Percentiles rank a stretch among this genome's conserved stretches.
Conservation (phyloP, 2,329 filamentous ascomycete genomes). For the Teratosphaeria epicoccoides region DNA sequence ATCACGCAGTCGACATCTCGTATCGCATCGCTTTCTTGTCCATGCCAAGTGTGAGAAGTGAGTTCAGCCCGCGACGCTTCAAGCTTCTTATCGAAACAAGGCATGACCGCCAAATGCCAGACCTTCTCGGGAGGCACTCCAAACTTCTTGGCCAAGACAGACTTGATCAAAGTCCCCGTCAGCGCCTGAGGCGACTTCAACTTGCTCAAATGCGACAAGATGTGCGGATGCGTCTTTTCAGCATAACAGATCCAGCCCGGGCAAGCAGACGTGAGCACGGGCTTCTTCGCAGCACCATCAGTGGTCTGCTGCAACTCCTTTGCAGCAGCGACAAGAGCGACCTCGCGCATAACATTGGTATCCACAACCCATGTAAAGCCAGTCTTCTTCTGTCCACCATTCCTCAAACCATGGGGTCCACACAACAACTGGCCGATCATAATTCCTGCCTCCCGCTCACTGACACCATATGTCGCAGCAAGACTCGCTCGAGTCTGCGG, state of each 20-base stretch:
- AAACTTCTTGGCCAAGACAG: constrained; percentile 61
- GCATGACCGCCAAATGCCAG: constrained; percentile 95
- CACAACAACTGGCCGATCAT: constrained; percentile 75
- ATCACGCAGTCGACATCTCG: constrained; percentile 97
- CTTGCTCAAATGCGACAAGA: constrained; percentile 79
- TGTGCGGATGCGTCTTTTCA: constrained; percentile 92
- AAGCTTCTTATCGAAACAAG: constrained; percentile 97
- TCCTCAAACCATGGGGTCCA: constrained; percentile 57
- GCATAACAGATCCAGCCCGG: constrained; percentile 99
- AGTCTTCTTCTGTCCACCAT: constrained; percentile 61
- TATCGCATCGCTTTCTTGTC: constrained; percentile 42
- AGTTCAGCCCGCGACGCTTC: constrained; percentile 90
- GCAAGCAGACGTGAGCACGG: constrained; percentile 78
- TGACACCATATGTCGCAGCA: constrained; percentile 69
- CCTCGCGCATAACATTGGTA: constrained; percentile 73
- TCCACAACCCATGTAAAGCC: constrained; percentile 84
- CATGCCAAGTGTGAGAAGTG: constrained; percentile 42
- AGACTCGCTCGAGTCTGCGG: constrained; percentile 84
- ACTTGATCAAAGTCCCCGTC: constrained; percentile 82
- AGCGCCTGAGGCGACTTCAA: constrained; percentile 92
- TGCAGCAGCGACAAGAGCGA: constrained; percentile 57
- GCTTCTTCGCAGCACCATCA: constrained; percentile 40
- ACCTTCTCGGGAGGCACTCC: constrained; percentile 67
- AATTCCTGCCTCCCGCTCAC: constrained; percentile 60
- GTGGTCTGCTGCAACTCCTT: constrained; percentile 35